These are phyloP conservation scores for Plectranthus barbatus DNA, from an alignment of 257 asterid species.

Conservation along the genomic window DNA sequence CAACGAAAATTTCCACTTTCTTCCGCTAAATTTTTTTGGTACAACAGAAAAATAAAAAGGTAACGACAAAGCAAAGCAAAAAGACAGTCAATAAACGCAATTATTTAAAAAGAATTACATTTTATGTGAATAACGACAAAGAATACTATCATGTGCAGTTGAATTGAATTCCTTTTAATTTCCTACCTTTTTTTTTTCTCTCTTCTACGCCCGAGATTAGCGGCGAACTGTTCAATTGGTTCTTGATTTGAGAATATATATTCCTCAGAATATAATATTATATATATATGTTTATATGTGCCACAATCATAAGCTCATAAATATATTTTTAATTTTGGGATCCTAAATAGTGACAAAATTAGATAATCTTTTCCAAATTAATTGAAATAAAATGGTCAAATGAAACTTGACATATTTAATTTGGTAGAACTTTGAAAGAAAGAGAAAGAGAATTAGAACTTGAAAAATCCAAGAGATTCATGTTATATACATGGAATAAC, in stretches of 20 bases:
- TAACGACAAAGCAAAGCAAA: slow-evolving; percentile 32
- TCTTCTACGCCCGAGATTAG: slow-evolving; percentile 18
- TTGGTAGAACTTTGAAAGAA: too few relatives aligned
- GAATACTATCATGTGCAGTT: slow-evolving; percentile 2
- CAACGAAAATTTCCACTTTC: not conserved
- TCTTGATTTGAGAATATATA: not conserved
- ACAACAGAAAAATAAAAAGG: slow-evolving; percentile 21
- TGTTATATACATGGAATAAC: not conserved
- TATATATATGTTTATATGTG: not conserved
- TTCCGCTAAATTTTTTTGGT: slow-evolving; percentile 14
- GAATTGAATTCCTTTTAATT: not conserved
- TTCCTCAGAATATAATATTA: not conserved
- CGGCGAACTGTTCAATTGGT: slow-evolving; percentile 8
- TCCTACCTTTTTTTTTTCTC: not conserved
- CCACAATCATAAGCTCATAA: not conserved
- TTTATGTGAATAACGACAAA: slow-evolving; percentile 12
- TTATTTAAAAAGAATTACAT: not conserved
- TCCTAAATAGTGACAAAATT: not conserved
- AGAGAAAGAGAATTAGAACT: too few relatives aligned
- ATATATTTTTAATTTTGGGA: slow-evolving; percentile 15
- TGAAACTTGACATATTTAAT: too few relatives aligned
- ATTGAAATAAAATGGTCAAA: too few relatives aligned
- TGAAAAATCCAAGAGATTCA: too few relatives aligned
- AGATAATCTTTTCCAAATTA: not conserved
- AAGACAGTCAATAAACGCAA: slow-evolving; percentile 5